phyloP scores from a whole-genome alignment of 106 monocot species.

The Phalaenopsis aphrodite region DNA sequence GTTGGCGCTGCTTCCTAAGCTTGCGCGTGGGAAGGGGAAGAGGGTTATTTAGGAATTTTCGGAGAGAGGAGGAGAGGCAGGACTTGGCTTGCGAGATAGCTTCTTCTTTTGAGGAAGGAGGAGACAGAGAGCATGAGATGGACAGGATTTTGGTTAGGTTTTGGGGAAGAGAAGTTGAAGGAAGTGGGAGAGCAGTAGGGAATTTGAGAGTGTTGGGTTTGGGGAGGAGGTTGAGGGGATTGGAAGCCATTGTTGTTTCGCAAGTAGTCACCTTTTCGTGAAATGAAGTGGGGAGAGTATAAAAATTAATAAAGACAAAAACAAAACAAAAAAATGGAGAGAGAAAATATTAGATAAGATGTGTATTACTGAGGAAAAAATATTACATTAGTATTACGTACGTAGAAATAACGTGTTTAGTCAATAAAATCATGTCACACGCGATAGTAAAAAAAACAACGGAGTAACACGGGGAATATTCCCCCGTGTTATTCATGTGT shows the following conservation, averaged over 20 bases:
- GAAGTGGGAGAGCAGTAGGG: neutral
- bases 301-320: too few species aligned
- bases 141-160: neutral
- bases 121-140: conserved; percentile 2
- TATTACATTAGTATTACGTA: too few species aligned
- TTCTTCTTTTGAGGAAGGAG: conserved; percentile 72
- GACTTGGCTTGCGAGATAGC: conserved; percentile 76
- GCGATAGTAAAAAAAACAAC: too few species aligned
- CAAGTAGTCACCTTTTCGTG: too few species aligned
- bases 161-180: neutral
- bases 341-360: too few species aligned
- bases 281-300: too few species aligned
- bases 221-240: neutral
- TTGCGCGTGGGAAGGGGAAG: conserved; percentile 37
- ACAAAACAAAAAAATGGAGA: too few species aligned
- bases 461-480: too few species aligned
- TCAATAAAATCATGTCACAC: too few species aligned
- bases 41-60: conserved; percentile 72
- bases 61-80: conserved; percentile 59
- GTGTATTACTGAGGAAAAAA: too few species aligned
- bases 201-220: neutral
- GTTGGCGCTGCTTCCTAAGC: conserved; percentile 68
- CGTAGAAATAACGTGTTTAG: too few species aligned
- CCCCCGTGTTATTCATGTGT: too few species aligned
- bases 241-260: neutral